A percentile compares a stretch with the other conserved stretches of the same genome.
Evolutionary conservation across 2,329 filamentous ascomycete genomes (phyloP).

Genomic region (Pezicula neosporulosa): DNA sequence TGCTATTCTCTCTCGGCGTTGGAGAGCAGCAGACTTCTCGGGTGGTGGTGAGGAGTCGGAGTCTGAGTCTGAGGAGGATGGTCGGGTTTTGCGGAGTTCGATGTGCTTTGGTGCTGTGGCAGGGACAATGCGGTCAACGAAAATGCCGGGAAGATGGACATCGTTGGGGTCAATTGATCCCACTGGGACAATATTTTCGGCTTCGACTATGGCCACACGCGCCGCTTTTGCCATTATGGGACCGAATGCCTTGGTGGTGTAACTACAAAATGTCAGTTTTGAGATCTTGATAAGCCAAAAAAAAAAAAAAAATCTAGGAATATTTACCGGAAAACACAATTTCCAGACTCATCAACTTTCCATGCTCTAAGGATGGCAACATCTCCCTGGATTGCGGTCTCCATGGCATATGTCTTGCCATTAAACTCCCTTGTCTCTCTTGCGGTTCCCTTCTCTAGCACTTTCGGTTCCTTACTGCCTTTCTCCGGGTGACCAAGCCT

Average conservation of each 20-base stretch:
- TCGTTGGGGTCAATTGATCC: conserved; percentile 71
- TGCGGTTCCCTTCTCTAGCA: conserved; percentile 60
- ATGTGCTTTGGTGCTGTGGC: conserved; percentile 69
- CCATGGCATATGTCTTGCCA: conserved; percentile 72
- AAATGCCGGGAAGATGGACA: conserved; percentile 79
- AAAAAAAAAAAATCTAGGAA: too few relatives aligned
- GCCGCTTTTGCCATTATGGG: conserved; percentile 81
- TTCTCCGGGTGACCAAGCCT: conserved; percentile 54
- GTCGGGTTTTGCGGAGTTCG: conserved; percentile 56
- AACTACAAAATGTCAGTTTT: conserved; percentile 32
- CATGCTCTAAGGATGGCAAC: conserved; percentile 74
- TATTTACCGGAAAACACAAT: conserved; percentile 69
- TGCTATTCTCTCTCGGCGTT: conserved; percentile 68
- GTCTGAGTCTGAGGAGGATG: background rate
- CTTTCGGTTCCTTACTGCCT: conserved; percentile 24
- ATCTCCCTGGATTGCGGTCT: conserved; percentile 71
- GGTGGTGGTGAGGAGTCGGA: background rate
- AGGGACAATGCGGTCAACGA: conserved; percentile 76
- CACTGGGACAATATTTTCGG: conserved; percentile 75
- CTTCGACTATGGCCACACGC: conserved; percentile 75
- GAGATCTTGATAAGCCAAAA: background rate
- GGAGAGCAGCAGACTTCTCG: conserved; percentile 40
- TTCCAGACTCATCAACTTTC: conserved; percentile 74
- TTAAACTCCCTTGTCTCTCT: conserved; percentile 72
- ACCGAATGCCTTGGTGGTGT: conserved; percentile 73